Conservation (phyloP, 2,329 filamentous ascomycete species). For the Aspergillus ochraceoroseus region DNA sequence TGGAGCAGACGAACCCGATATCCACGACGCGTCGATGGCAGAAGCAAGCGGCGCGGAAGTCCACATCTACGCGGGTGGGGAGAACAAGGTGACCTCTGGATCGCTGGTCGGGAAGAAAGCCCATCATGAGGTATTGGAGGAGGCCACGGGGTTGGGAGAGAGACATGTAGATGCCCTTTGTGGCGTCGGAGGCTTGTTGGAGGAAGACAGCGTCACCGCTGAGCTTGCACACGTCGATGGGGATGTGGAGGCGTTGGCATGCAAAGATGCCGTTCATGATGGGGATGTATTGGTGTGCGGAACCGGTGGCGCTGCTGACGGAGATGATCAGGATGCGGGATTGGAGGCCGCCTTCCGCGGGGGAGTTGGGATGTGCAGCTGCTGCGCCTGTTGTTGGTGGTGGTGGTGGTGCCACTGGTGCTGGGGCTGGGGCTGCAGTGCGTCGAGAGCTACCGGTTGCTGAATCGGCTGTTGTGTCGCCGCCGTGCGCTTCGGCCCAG, state of each 20-base stretch:
- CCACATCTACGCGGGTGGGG: constrained; percentile 78
- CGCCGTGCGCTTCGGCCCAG: constrained; percentile 55
- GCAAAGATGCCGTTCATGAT: constrained; percentile 99
- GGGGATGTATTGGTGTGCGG: constrained; percentile 87
- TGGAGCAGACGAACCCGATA: constrained; percentile 89
- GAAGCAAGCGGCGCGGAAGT: constrained; percentile 97
- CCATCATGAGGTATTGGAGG: constrained; percentile 91
- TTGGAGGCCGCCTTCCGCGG: constrained; percentile 51
- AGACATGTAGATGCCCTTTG: constrained; percentile 64
- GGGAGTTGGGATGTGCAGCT: no score
- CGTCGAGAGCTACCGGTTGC: no score
- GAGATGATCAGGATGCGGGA: constrained; percentile 85
- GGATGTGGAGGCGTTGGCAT: constrained; percentile 78
- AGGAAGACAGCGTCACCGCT: constrained; percentile 84
- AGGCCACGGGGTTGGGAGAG: constrained; percentile 63
- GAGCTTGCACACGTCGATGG: constrained; percentile 86
- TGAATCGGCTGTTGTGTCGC: constrained; percentile 40
- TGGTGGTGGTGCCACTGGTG: constrained; percentile 14
- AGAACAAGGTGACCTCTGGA: constrained; percentile 63
- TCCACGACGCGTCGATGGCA: constrained; percentile 90
- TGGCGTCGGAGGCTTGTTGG: constrained; percentile 79
- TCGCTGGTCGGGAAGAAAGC: constrained; percentile 69
- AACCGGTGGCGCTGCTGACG: constrained; percentile 81
- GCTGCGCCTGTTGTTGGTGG: constrained; percentile 22
- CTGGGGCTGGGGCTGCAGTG: no score